Base-by-base conservation (phyloP, 495 filamentous ascomycete genomes). In the Rostrohypoxylon terebratum region DNA sequence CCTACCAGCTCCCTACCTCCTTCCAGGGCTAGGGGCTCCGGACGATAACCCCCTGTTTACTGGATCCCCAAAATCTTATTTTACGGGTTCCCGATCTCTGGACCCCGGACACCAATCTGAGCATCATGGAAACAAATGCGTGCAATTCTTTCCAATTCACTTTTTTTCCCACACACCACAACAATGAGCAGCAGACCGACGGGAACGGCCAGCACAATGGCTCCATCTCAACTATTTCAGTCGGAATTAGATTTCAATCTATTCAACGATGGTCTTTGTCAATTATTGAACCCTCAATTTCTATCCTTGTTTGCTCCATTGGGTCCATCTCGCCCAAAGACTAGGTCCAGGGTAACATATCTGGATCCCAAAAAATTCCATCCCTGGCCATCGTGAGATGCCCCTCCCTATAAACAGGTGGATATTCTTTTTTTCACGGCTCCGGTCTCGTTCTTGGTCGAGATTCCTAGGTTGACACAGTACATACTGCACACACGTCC, bases 61-160 rank as follows among this genome's bases (percentile, higher is more conserved):
- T 44, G 14, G 55, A 11, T 45, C 55, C 65, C 59, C 71, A 11
- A 71, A 75, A 76, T 76, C 66, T 73, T 76, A 76, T 76, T 76
- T 76, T 73, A 77, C 71, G 73, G 73, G 73, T 66, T 75, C 68
- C 73, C 76, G 76, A 77, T 77, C 76, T 76, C 73, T 71, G 59
- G 47, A 38, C 63, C 70, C 67, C 66, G 67, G 64, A 67, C 62
- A 48, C 31, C 40, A 69, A 65, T 73, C 68, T 74, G 38, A 42
- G 59, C 62, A 76, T 71, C 73, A 74, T 73, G 66, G 71, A 51
- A 74, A 63, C 62, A 42, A 62, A 61, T 51, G 20, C 34, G 34
- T 63, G 62, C 62, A 63, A 63, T 34, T 59, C 61, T 62, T 66
- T 66, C 66, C 66, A 65, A 65, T 57, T 48, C 55, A 61, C 66